Evolutionary conservation across 2,329 filamentous ascomycete genomes (phyloP), one percentile per base, ranked within the genome.

Genomic region (Neopestalotiopsis sp.): DNA sequence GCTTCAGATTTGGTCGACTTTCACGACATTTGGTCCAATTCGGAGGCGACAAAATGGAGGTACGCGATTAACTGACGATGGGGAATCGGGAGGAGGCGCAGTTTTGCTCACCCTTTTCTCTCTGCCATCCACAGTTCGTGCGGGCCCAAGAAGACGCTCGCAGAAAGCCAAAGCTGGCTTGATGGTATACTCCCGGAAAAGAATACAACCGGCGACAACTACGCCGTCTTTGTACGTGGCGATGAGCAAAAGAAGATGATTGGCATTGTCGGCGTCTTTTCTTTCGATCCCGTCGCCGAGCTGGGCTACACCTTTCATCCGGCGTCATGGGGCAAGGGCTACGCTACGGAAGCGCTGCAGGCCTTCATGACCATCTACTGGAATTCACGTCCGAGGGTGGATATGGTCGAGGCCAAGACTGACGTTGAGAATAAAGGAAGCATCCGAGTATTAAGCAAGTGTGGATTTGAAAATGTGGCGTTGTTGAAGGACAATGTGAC

Each of bases 351-450:
- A 34, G 57, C 57, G 24, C 57, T 59, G 24, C 13, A 17, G 30
- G 57, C 57, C 4, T 59, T 59, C n/a, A 59, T 59, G 28, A n/a
- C 0, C 30, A 6, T 59, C 24, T 59, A 59, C 57, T 59, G 57
- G 57, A 12, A 59, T 12, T 59, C 57, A 24, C n/a, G 57, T 2
- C 57, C 57, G 57, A 34, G 10, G 10, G 57, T 59, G 24, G 17
- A 59, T 24, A 4, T 59, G n/a, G 28, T 59, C 24, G 57, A 59
- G 57, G 57, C 57, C 57, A 59, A 59, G 30, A 59, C 57, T 28
- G 57, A 59, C 30, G 57, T 59, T 28, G 57, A 59, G 57, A 59
- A 59, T 32, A 59, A 28, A 59, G 57, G 57, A 59, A 59, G 57
- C 57, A 59, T 59, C 30, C 24, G 57, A 13, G 57, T 59, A 14